A percentile compares a stretch with the other conserved stretches of the same genome.
These are phyloP conservation scores for Gilbertella persicaria DNA, from an alignment of 371 early-diverging fungal genomes.

Conservation along the genomic window DNA sequence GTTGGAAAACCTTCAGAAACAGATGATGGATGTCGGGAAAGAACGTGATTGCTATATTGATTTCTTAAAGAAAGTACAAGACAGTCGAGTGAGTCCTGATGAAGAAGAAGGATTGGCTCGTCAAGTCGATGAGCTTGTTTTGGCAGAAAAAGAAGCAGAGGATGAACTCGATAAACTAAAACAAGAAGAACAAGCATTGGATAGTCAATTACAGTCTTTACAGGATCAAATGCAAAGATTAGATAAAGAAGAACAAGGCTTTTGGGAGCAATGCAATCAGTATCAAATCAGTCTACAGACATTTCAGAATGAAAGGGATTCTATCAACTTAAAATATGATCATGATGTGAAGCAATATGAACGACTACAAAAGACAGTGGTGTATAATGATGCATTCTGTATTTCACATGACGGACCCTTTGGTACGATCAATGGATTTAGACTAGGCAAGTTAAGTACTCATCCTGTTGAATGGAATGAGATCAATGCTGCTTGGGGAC, in stretches of 20 bases:
- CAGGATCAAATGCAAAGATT: conserved; percentile 64
- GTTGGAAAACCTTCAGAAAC: conserved; percentile 66
- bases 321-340: conserved; percentile 77
- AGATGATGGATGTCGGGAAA: conserved; percentile 65
- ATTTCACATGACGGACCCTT: conserved; percentile 85
- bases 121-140: conserved; percentile 54
- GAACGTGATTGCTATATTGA: conserved; percentile 81
- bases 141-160: conserved; percentile 55
- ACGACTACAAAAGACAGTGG: conserved; percentile 86
- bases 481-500: conserved; percentile 97
- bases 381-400: conserved; percentile 91
- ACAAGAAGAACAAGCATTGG: conserved; percentile 58
- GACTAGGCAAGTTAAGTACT: conserved; percentile 81
- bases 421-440: conserved; percentile 93
- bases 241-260: conserved; percentile 65
- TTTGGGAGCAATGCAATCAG: conserved; percentile 79
- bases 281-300: conserved; percentile 61
- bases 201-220: conserved; percentile 58
- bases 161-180: conserved; percentile 60
- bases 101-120: conserved; percentile 47
- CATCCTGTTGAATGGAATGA: conserved; percentile 92
- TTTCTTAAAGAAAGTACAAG: conserved; percentile 62
- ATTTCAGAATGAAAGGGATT: conserved; percentile 79
- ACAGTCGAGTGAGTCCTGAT: conserved; percentile 51
- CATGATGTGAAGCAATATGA: conserved; percentile 78